These are phyloP conservation scores for Stemphylium lycopersici DNA, from an alignment of 2,329 filamentous ascomycete species.

Conservation along the genomic window DNA sequence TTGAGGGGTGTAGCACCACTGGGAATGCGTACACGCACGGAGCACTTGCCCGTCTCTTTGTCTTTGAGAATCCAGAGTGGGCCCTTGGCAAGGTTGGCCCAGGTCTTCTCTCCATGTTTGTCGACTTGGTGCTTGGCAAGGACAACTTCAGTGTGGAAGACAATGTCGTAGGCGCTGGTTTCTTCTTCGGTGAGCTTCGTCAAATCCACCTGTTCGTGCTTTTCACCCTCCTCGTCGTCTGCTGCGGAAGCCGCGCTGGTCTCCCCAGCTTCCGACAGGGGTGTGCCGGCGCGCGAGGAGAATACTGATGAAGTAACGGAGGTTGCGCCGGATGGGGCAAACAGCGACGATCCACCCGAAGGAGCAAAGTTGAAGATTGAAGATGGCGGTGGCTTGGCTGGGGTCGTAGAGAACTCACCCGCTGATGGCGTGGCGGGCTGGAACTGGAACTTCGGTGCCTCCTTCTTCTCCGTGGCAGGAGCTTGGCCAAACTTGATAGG, in stretches of 20 bases:
- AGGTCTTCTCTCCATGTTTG: constrained; percentile 34
- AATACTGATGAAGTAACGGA: constrained; percentile 39
- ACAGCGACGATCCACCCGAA: constrained; percentile 24
- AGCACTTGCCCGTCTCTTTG: constrained; percentile 40
- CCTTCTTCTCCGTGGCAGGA: constrained; percentile 30
- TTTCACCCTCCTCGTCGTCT: constrained; percentile 38
- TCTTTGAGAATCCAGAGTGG: constrained; percentile 47
- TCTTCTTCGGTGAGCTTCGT: constrained; percentile 44
- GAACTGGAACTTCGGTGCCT: constrained; percentile 34
- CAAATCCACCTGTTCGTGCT: constrained; percentile 38
- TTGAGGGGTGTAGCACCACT: constrained; percentile 43
- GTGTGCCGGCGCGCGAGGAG: constrained; percentile 46
- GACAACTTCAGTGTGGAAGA: constrained; percentile 40
- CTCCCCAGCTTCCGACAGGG: constrained; percentile 41
- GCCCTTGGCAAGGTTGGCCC: constrained; percentile 41
- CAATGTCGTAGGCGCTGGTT: constrained; percentile 35
- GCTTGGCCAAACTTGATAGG: constrained; percentile 45
- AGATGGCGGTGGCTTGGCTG: constrained; percentile 31
- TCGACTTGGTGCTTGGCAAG: constrained; percentile 38
- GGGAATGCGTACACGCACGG: constrained; percentile 42
- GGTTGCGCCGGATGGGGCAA: constrained; percentile 29
- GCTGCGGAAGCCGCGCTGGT: constrained; percentile 36
- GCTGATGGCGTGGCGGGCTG: constrained; percentile 36
- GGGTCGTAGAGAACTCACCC: constrained; percentile 35
- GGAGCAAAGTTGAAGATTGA: constrained; percentile 35